Percentiles rank a stretch among this genome's conserved stretches.
phyloP scores from a whole-genome alignment of 805 yeast genomes.

The Ogataea pini region DNA sequence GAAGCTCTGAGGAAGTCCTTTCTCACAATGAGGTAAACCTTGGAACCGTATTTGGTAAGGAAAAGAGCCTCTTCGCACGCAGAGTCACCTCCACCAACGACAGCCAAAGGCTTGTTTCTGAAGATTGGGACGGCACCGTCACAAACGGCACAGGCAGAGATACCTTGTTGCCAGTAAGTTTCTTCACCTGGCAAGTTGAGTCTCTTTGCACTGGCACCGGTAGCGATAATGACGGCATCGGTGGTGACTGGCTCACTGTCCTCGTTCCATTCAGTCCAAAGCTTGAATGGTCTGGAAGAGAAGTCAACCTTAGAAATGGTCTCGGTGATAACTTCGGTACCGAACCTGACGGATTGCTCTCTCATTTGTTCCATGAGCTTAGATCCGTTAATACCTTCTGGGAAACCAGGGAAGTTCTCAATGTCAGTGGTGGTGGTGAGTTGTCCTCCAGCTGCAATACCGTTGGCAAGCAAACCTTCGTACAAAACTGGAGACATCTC shows the following conservation, averaged over 20 bases:
- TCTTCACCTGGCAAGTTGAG: constrained; percentile 95
- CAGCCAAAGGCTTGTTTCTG: constrained; percentile 97
- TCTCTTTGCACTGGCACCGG: constrained; percentile 98
- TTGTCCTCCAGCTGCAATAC: constrained; percentile 99
- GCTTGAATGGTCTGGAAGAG: constrained; percentile 85
- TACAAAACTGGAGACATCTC: constrained; percentile 91
- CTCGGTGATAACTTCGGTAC: constrained; percentile 93
- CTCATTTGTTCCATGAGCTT: constrained; percentile 94
- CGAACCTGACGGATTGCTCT: constrained; percentile 81
- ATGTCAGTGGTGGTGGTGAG: constrained; percentile 97
- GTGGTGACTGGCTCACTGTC: constrained; percentile 89
- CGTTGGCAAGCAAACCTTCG: constrained; percentile 97
- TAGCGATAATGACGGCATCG: constrained; percentile 89
- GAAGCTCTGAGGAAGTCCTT: constrained; percentile 95
- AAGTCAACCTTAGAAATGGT: constrained; percentile 92
- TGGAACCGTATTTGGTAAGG: constrained; percentile 95
- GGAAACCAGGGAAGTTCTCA: constrained; percentile 99
- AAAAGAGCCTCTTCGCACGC: constrained; percentile 99
- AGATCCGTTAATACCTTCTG: constrained; percentile 84
- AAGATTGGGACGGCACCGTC: constrained; percentile 99
- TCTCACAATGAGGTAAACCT: constrained; percentile 91
- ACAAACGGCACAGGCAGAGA: constrained; percentile 99
- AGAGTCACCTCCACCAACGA: constrained; percentile 98
- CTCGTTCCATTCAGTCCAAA: constrained; percentile 96
- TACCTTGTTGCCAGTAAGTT: constrained; percentile 98